Percentiles rank a stretch among this genome's conserved stretches.
Conservation (phyloP, 768 basidiomycete genomes). For the Pleurotus salmoneostramineus region DNA sequence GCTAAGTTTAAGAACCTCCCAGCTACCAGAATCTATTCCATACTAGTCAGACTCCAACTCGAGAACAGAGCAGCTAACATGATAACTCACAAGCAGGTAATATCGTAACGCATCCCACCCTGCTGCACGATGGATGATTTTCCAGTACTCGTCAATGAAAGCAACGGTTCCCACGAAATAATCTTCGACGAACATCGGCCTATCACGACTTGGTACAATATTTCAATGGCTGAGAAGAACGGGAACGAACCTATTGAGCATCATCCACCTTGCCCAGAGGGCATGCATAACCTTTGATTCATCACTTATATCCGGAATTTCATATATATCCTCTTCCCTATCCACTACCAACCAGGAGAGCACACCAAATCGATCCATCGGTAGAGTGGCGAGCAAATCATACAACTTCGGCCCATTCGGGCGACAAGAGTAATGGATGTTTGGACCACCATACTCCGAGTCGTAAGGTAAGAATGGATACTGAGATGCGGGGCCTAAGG, state of each 20-base stretch:
- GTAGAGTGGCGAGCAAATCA: constrained; percentile 57
- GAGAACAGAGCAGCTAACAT: not conserved
- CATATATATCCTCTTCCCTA: constrained; percentile 73
- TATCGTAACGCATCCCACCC: constrained; percentile 62
- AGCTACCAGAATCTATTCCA: constrained; percentile 44
- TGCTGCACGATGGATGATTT: constrained; percentile 64
- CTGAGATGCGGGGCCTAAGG: constrained; percentile 47
- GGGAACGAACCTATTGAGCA: constrained; percentile 46
- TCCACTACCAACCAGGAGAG: constrained; percentile 69
- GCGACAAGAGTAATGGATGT: constrained; percentile 56
- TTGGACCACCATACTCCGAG: constrained; percentile 42
- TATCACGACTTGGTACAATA: constrained; percentile 18
- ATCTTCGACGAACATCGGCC: constrained; percentile 50
- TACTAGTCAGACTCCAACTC: not conserved
- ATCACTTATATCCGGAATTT: constrained; percentile 64
- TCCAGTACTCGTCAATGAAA: constrained; percentile 62
- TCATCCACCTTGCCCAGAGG: constrained; percentile 74
- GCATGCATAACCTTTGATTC: constrained; percentile 80
- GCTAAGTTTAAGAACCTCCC: constrained; percentile 48
- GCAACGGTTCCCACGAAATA: constrained; percentile 47
- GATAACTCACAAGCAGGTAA: constrained; percentile 50
- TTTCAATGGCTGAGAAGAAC: not conserved
- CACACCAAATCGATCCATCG: constrained; percentile 60
- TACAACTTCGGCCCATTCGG: constrained; percentile 62
- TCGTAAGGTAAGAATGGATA: constrained; percentile 49